Conservation (phyloP, 2,329 filamentous ascomycete species). For the Pseudocercospora fuligena region DNA sequence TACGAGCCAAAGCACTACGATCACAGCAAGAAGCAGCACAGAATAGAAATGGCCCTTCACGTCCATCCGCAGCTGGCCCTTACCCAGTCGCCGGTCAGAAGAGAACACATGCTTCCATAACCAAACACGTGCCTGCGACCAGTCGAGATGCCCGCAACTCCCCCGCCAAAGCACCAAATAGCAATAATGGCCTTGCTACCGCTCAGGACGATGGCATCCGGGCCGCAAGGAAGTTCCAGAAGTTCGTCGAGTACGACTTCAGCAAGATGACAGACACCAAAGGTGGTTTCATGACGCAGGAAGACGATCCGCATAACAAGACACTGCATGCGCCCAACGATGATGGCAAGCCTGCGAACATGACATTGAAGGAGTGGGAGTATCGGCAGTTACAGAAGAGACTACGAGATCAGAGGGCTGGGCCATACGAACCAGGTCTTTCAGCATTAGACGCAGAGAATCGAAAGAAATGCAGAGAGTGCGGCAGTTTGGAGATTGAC, state of each 20-base stretch:
- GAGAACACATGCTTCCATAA: constrained; percentile 68
- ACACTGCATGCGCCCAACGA: constrained; percentile 67
- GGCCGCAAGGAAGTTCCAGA: constrained; percentile 84
- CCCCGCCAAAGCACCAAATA: constrained; percentile 43
- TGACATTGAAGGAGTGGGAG: constrained; percentile 94
- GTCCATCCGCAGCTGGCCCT: constrained; percentile 27
- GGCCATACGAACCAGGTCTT: constrained; percentile 88
- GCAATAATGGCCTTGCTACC: constrained; percentile 40
- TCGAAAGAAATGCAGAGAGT: constrained; percentile 78
- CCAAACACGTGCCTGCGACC: constrained; percentile 57
- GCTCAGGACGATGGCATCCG: constrained; percentile 62
- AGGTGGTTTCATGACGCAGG: constrained; percentile 86
- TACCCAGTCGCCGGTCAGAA: constrained; percentile 65
- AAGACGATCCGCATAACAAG: constrained; percentile 89
- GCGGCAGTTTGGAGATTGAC: constrained; percentile 83
- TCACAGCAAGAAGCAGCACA: constrained; percentile 70
- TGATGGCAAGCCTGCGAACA: constrained; percentile 72
- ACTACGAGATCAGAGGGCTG: constrained; percentile 73
- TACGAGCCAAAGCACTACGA: constrained; percentile 85
- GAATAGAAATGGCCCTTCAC: constrained; percentile 31
- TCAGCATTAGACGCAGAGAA: constrained; percentile 67
- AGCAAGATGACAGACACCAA: constrained; percentile 98
- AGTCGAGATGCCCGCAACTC: constrained; percentile 67
- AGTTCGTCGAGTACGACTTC: constrained; percentile 97
- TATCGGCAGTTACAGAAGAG: constrained; percentile 74